These are phyloP conservation scores for Ustilago bromivora DNA, from an alignment of 1,284 basidiomycete species.

Conservation along the genomic window DNA sequence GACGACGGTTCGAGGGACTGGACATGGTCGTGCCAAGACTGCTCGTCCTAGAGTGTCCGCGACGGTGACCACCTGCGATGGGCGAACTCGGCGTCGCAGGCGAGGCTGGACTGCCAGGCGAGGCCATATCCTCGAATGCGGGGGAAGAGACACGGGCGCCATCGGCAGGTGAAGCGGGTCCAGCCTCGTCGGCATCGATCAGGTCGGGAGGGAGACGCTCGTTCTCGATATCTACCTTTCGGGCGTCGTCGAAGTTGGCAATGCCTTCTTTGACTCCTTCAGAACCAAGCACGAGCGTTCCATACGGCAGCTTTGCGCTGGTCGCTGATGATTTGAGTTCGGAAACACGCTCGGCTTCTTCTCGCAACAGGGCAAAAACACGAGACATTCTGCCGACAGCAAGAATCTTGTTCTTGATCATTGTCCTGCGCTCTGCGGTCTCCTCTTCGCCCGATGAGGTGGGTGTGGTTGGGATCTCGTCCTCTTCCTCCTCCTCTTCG, in stretches of 20 bases:
- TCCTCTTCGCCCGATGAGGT: conserved; percentile 72
- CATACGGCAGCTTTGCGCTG: conserved; percentile 83
- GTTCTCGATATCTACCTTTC: conserved; percentile 99
- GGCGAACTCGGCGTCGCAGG: conserved; percentile 54
- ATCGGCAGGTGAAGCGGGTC: conserved; percentile 74
- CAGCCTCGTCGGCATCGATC: conserved; percentile 84
- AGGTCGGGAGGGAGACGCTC: conserved; percentile 87
- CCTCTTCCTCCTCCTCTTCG: conserved; percentile 83
- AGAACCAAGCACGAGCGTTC: conserved; percentile 85
- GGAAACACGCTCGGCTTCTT: conserved; percentile 97
- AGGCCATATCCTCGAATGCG: conserved; percentile 42
- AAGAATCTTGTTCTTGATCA: conserved; percentile 98
- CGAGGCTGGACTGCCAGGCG: conserved; percentile 41
- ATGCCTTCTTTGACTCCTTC: conserved; percentile 98
- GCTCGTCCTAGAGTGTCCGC: conserved; percentile 73
- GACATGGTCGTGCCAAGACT: conserved; percentile 97
- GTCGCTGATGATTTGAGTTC: conserved; percentile 93
- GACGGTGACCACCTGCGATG: conserved; percentile 47
- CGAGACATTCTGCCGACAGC: conserved; percentile 96
- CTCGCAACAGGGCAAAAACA: conserved; percentile 96
- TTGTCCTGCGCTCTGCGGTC: conserved; percentile 79
- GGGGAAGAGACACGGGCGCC: conserved; percentile 73
- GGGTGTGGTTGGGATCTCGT: conserved; percentile 60
- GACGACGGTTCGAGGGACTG: conserved; percentile 88
- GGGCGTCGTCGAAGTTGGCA: conserved; percentile 92